Conservation (phyloP, 164 flowering plant species). For the Liriodendron chinense region DNA sequence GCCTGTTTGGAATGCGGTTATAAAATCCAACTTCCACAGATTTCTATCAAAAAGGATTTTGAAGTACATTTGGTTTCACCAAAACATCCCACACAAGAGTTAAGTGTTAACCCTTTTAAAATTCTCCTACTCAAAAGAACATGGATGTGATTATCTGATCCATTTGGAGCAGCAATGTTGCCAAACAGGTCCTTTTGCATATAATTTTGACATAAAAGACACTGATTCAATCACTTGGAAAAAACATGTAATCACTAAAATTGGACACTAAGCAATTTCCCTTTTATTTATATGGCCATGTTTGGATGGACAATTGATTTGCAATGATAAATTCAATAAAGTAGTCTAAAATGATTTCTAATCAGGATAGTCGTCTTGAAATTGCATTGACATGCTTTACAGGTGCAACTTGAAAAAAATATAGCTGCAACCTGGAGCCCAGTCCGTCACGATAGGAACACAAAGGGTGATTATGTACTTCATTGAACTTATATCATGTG, state of each 20-base stretch:
- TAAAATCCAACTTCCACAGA: background rate
- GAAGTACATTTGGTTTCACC: no score
- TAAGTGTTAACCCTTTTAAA: no score
- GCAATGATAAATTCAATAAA: background rate
- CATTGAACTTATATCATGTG: background rate
- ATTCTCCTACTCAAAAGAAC: no score
- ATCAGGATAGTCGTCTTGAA: background rate
- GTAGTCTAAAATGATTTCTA: background rate
- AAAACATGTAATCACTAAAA: no score
- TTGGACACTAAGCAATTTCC: no score
- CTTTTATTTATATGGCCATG: no score
- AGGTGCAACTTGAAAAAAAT: background rate
- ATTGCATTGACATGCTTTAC: background rate
- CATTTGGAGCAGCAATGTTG: no score
- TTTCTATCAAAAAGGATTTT: background rate
- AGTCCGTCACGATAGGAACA: background rate
- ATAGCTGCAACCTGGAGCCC: background rate
- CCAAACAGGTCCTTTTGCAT: no score
- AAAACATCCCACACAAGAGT: no score
- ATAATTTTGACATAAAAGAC: no score
- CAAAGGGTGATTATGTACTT: background rate
- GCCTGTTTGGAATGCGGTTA: background rate
- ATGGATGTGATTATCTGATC: no score
- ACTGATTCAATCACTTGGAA: no score
- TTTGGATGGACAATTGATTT: background rate